Percentiles rank a stretch among this genome's conserved stretches.
These are phyloP conservation scores for Phytopythium chamaehyphon DNA, from an alignment of 352 stramenopile genomes.

Conservation along the genomic window DNA sequence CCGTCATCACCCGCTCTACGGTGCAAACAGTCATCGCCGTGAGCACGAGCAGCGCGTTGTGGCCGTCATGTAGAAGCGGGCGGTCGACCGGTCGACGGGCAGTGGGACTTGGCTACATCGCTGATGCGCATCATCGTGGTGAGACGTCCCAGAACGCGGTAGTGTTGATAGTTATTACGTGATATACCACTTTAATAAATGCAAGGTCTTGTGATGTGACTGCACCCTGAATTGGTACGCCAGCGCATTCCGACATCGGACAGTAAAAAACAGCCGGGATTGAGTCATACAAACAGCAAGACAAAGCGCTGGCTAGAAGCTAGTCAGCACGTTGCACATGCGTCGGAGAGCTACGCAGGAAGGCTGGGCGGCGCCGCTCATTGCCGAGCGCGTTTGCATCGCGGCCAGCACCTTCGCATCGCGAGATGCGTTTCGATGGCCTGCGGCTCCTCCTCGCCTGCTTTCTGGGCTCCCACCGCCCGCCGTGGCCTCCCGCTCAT, in stretches of 20 bases:
- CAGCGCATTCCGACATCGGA: neutral
- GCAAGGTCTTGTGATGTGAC: neutral
- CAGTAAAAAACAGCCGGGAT: conserved; percentile 1
- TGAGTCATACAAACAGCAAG: neutral
- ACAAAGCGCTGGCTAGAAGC: too few species aligned
- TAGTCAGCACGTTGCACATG: too few species aligned
- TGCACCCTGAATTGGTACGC: too few species aligned
- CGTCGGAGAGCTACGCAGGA: neutral
- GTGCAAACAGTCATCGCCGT: too few species aligned
- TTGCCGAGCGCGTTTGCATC: neutral
- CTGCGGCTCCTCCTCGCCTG: too few species aligned
- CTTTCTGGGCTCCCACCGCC: neutral
- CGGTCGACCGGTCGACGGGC: conserved; percentile 1
- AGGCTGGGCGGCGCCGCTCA: neutral
- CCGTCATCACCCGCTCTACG: neutral
- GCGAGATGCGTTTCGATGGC: too few species aligned
- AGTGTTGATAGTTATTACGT: too few species aligned
- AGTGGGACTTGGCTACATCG: conserved; percentile 5
- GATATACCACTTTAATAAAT: neutral
- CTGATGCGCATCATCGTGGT: conserved; percentile 1
- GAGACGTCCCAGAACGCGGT: neutral
- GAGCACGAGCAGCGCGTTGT: too few species aligned
- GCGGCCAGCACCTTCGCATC: conserved; percentile 3
- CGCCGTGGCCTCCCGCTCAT: conserved; percentile 12
- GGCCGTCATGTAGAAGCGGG: too few species aligned